Conservation (phyloP, 2,329 filamentous ascomycete genomes). For the Cladorrhinum sp. region DNA sequence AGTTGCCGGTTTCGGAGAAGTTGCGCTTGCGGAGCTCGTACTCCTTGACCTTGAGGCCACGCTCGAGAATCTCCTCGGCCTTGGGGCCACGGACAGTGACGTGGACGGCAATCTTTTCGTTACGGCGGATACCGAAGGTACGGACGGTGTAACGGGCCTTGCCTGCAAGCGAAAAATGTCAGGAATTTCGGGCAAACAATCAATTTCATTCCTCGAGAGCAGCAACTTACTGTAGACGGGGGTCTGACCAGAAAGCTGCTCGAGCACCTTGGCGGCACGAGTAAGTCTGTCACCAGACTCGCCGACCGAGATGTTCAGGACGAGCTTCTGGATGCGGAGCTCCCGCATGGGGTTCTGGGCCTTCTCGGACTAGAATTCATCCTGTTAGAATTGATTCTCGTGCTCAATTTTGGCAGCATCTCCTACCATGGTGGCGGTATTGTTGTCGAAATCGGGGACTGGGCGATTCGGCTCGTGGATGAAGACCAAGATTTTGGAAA, state of each 20-base stretch:
- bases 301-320: constrained; percentile 99
- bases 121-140: constrained; percentile 99
- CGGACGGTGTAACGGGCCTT: constrained; percentile 99
- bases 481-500: constrained; percentile 19
- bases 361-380: constrained; percentile 60
- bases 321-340: constrained; percentile 98
- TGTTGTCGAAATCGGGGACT: constrained; percentile 25
- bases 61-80: constrained; percentile 99
- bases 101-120: constrained; percentile 99
- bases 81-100: constrained; percentile 96
- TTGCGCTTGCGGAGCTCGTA: constrained; percentile 99
- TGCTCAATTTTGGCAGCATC: neutral
- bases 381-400: constrained; percentile 41
- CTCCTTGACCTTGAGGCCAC: constrained; percentile 99
- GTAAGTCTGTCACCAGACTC: constrained; percentile 99
- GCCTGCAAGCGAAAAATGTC: constrained; percentile 50
- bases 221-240: constrained; percentile 88
- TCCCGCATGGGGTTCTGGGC: constrained; percentile 98
- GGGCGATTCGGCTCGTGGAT: constrained; percentile 22
- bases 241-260: constrained; percentile 99
- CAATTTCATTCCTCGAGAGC: neutral
- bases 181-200: neutral
- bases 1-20: constrained; percentile 99
- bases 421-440: constrained; percentile 40
- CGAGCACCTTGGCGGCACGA: constrained; percentile 98